These are phyloP conservation scores for Solanum dulcamara DNA, from an alignment of 257 asterid genomes.

Conservation along the genomic window DNA sequence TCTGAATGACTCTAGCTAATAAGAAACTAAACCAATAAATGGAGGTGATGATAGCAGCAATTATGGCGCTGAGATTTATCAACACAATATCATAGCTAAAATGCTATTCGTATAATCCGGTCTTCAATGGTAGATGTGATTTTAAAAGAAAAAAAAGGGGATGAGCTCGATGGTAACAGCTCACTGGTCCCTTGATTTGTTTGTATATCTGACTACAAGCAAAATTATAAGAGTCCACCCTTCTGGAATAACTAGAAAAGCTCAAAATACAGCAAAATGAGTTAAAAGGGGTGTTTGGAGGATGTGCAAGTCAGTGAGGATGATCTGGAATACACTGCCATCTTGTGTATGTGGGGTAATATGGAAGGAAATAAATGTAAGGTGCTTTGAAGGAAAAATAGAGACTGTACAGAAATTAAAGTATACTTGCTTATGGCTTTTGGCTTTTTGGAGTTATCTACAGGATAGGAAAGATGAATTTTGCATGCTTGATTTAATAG, in stretches of 20 bases:
- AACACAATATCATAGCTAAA: background rate
- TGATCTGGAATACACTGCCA: background rate
- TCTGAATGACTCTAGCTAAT: background rate
- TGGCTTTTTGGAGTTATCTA: no score
- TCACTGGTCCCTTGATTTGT: background rate
- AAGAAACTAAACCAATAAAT: background rate
- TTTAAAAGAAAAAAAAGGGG: background rate
- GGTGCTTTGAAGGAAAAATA: background rate
- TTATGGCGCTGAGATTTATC: background rate
- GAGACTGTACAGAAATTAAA: no score
- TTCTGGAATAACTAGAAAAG: background rate
- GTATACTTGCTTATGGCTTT: no score
- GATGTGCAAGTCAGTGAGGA: background rate
- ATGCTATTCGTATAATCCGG: background rate
- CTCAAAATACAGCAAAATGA: background rate
- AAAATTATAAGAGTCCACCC: background rate
- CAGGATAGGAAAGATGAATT: background rate
- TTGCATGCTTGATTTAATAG: background rate
- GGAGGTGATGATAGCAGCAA: background rate
- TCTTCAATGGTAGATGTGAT: background rate
- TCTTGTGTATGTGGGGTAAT: background rate
- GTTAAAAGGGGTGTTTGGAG: background rate
- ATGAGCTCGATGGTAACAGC: background rate
- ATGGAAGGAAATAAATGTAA: background rate
- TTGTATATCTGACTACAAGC: background rate